A percentile compares a stretch with the other conserved stretches of the same genome.
Conservation (phyloP, 805 yeast species). For the Spathaspora passalidarum region DNA sequence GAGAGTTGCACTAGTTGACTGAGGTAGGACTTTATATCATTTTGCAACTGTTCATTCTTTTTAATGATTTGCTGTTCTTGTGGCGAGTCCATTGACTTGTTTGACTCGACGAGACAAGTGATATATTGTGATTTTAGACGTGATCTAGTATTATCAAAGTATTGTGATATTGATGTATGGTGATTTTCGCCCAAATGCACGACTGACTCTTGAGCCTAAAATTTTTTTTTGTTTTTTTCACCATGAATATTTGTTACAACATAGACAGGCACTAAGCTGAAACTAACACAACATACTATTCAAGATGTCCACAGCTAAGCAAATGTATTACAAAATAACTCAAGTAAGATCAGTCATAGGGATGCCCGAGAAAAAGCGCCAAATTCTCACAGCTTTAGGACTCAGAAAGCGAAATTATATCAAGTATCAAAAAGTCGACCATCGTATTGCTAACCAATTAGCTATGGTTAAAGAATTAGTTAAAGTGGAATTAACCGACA, state of each 20-base stretch:
- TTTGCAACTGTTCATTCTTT: conserved; percentile 15
- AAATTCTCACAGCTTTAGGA: conserved; percentile 70
- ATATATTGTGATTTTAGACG: no score
- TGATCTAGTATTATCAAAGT: no score
- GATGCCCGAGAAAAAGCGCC: conserved; percentile 63
- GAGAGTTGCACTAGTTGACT: neutral
- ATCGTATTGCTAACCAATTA: conserved; percentile 82
- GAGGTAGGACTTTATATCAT: conserved; percentile 7
- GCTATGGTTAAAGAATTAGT: conserved; percentile 83
- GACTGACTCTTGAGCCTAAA: neutral
- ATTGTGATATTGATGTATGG: neutral
- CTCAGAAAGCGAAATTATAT: conserved; percentile 70
- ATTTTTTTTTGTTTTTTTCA: neutral
- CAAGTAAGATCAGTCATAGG: conserved; percentile 84
- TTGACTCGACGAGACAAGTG: no score
- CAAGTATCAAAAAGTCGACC: conserved; percentile 68
- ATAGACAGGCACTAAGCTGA: no score
- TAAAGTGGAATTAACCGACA: conserved; percentile 68
- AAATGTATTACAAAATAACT: conserved; percentile 52
- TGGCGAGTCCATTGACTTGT: conserved; percentile 15
- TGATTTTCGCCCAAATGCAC: neutral
- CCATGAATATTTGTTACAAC: neutral
- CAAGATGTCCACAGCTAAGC: conserved; percentile 12
- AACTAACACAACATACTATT: neutral
- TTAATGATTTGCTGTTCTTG: conserved; percentile 11